Evolutionary conservation across 1,284 basidiomycete species (phyloP).

Genomic region (Stereum hirsutum): DNA sequence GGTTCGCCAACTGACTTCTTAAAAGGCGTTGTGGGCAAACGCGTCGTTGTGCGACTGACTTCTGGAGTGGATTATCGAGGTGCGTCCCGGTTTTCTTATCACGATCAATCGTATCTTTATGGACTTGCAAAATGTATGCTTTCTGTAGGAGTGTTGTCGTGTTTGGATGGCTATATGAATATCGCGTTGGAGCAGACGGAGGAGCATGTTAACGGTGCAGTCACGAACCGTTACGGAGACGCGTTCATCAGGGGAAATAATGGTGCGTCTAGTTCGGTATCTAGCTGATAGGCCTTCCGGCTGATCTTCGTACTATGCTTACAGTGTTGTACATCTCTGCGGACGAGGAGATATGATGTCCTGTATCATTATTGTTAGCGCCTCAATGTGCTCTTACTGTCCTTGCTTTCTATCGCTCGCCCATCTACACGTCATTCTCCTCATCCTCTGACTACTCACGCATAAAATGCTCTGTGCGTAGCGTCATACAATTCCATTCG

Average conservation of each 20-base stretch:
- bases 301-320: neutral
- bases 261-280: constrained; percentile 45
- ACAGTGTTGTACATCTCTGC: constrained; percentile 38
- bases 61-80: constrained; percentile 96
- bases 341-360: constrained; percentile 25
- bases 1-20: constrained; percentile 88
- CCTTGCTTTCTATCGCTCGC: neutral
- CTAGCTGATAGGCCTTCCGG: neutral
- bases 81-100: constrained; percentile 23
- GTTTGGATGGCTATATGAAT: constrained; percentile 98
- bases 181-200: constrained; percentile 96
- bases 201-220: constrained; percentile 82
- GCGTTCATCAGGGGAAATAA: constrained; percentile 97
- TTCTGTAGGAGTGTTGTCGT: constrained; percentile 81
- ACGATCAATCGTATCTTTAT: neutral
- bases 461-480: no score
- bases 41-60: constrained; percentile 89
- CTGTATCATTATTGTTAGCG: no score
- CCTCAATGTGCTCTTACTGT: no score
- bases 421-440: neutral
- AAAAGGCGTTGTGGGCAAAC: constrained; percentile 92
- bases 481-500: no score
- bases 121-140: neutral
- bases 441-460: no score
- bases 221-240: constrained; percentile 89